These are phyloP conservation scores for Dryadomyces quercivorus DNA, from an alignment of 2,329 filamentous ascomycete genomes.

Conservation along the genomic window DNA sequence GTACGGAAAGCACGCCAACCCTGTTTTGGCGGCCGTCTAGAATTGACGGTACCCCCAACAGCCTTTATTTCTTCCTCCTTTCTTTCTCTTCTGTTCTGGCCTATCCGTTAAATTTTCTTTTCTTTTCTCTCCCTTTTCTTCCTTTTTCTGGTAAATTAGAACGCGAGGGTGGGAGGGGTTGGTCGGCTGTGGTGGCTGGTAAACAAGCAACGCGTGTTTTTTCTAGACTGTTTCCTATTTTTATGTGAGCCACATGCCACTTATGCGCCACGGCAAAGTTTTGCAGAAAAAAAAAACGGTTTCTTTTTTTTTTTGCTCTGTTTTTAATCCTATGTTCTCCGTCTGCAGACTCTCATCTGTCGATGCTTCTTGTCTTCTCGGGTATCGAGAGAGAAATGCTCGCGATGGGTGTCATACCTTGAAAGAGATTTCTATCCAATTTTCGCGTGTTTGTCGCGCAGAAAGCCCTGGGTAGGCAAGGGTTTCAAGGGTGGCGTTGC, in stretches of 20 bases:
- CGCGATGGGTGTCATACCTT: neutral
- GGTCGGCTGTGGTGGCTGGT: slow-evolving; percentile 6
- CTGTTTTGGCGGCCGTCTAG: slow-evolving; percentile 2
- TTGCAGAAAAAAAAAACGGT: neutral
- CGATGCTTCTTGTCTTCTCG: neutral
- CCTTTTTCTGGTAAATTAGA: slow-evolving; percentile 1
- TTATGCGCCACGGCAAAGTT: slow-evolving; percentile 2
- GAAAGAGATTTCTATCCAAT: neutral
- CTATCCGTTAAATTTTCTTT: neutral
- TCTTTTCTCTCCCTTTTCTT: neutral
- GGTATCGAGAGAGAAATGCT: neutral
- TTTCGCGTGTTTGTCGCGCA: slow-evolving; percentile 1
- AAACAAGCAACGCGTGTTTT: slow-evolving; percentile 8
- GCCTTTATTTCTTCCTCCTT: neutral
- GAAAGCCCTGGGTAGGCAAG: neutral
- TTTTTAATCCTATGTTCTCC: neutral
- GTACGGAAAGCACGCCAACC: slow-evolving; percentile 7
- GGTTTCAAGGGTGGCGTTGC: neutral
- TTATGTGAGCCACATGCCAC: slow-evolving; percentile 9
- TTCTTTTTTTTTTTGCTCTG: neutral
- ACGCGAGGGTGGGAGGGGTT: neutral
- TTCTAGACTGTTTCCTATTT: neutral
- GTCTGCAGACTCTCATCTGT: neutral
- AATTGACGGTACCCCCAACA: neutral
- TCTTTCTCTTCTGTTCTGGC: neutral